Evolutionary conservation across 768 basidiomycete genomes (phyloP).

Genomic region (Rossbeevera mucosa): DNA sequence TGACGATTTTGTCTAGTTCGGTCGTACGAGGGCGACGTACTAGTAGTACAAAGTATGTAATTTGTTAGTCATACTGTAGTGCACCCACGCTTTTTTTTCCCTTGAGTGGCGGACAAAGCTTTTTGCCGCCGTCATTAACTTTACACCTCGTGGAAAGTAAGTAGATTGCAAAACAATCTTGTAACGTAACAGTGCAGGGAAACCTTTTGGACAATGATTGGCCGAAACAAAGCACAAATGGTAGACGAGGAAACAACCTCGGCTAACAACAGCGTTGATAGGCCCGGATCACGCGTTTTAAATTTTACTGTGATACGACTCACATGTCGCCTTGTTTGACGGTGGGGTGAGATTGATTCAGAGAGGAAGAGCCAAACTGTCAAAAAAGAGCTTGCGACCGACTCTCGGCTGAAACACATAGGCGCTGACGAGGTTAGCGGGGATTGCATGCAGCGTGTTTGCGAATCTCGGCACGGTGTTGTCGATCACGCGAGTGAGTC

Average conservation of each 20-base stretch:
- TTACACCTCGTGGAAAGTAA: neutral
- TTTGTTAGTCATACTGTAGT: too few species aligned
- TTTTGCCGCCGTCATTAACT: neutral
- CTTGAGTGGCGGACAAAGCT: neutral
- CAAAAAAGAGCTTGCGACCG: neutral
- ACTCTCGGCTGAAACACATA: neutral
- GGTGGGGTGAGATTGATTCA: neutral
- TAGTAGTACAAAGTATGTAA: conserved; percentile 15
- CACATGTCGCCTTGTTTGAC: conserved; percentile 3
- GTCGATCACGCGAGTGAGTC: conserved; percentile 8
- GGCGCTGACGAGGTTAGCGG: conserved; percentile 4
- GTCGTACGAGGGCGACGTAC: neutral
- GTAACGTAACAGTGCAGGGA: neutral
- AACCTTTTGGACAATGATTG: neutral
- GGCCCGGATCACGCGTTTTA: neutral
- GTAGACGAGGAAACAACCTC: neutral
- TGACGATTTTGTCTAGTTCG: neutral
- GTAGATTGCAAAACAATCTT: neutral
- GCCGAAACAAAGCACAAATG: neutral
- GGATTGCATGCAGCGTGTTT: neutral
- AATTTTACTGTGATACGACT: neutral
- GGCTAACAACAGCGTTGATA: neutral
- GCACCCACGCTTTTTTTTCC: neutral
- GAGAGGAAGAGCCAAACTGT: neutral
- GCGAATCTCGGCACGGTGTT: neutral